Percentiles rank a stretch among this genome's conserved stretches.
Conservation (phyloP, 169 alveolate species). For the Cryptosporidium sp. region DNA sequence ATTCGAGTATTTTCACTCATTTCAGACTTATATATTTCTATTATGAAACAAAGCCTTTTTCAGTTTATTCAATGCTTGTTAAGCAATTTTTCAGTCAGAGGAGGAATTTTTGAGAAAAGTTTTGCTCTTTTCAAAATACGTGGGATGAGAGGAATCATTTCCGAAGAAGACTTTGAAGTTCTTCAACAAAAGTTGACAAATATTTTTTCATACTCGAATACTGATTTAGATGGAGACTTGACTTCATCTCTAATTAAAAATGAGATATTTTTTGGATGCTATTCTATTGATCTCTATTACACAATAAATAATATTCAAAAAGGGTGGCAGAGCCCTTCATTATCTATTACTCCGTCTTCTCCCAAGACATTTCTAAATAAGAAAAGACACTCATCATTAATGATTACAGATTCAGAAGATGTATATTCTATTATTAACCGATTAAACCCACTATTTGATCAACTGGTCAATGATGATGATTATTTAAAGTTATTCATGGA, state of each 20-base stretch:
- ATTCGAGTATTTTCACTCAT: slow-evolving; percentile 33
- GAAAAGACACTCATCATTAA: slow-evolving; percentile 50
- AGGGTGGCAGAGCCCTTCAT: slow-evolving; percentile 53
- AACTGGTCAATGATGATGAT: slow-evolving; percentile 21
- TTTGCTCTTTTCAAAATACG: slow-evolving; percentile 54
- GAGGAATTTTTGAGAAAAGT: slow-evolving; percentile 66
- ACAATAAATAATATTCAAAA: slow-evolving; percentile 51
- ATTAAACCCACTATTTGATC: slow-evolving; percentile 53
- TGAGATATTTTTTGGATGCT: slow-evolving; percentile 72
- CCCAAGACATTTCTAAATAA: slow-evolving; percentile 30
- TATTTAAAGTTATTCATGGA: slow-evolving; percentile 35
- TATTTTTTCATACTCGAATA: slow-evolving; percentile 19
- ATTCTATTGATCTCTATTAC: slow-evolving; percentile 53
- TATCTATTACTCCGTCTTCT: slow-evolving; percentile 56
- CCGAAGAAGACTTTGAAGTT: slow-evolving; percentile 37
- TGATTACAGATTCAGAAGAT: slow-evolving; percentile 60
- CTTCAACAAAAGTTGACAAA: slow-evolving; percentile 52
- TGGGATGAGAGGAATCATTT: slow-evolving; percentile 36
- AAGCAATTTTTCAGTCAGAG: slow-evolving; percentile 21
- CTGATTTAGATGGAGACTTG: background rate
- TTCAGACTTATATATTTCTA: slow-evolving; percentile 37
- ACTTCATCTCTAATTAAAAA: slow-evolving; percentile 28
- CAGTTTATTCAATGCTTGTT: slow-evolving; percentile 39
- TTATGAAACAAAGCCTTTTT: slow-evolving; percentile 50
- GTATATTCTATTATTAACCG: slow-evolving; percentile 30